Base-by-base conservation (phyloP, 139 green algal genomes). In the Micromonas commoda region DNA sequence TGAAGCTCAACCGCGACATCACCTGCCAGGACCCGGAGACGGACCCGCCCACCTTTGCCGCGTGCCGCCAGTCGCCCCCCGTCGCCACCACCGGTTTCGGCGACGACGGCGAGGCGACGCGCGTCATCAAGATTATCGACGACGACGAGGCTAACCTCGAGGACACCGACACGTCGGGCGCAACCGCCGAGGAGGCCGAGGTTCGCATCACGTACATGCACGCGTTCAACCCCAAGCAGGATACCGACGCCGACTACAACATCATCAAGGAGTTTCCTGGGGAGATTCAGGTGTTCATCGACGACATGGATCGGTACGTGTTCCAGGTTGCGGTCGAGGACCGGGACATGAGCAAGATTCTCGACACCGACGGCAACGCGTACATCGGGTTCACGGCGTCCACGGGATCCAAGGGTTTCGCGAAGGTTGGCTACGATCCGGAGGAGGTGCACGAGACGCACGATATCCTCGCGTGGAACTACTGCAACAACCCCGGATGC, bases 211-310 rank as follows among this genome's bases (percentile, higher is more conserved):
- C 71, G 45, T 69, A 69, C 45, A 67, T 68, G 51, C 16, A n/a
- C 19, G 71, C 71, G 28, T 77, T 77, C 52, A 34, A 73, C 29
- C 73, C 60, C 6, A 72, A 71, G 32, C 60, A 71, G 32, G 60
- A 32, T 20, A 45, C 26, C 31, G 73, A 71, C 33, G 65, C 65
- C 3, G 73, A 71, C 29, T 80, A 80, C 64, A 80, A 74, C 75
- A 80, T 80, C 63, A 80, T 80, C 64, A 80, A 80, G 63, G 63
- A 80, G 75, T 80, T 75, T 64, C 75, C 75, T 24, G 75, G 75
- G 13, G 75, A 80, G 37, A n/a, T 80, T 61, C 75, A 80, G 33
- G 74, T 80, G 16, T 80, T 80, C 74, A 80, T 80, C 60, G 74
- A 80, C 37, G 74, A 80, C 60, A 80, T 80, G 74, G 74, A 80